Percentiles rank a stretch among this genome's conserved stretches.
phyloP scores from a whole-genome alignment of 129 eudicot genomes.

The Apium graveolens region DNA sequence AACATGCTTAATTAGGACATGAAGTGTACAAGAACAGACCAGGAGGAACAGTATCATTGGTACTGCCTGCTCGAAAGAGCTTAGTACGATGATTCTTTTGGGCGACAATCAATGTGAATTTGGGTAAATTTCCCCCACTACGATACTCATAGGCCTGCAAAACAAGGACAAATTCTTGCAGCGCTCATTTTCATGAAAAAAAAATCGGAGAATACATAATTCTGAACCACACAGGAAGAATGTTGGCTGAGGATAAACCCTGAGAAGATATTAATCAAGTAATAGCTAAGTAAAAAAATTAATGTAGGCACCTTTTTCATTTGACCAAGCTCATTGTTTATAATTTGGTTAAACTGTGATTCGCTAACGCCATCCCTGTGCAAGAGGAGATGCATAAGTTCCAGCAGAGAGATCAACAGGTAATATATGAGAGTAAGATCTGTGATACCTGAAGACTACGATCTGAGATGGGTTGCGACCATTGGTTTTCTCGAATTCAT shows the following conservation, averaged over 20 bases:
- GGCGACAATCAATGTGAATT: constrained; percentile 63
- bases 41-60: constrained; percentile 62
- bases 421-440: not conserved
- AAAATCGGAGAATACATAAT: not conserved
- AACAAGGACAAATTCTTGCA: too few species aligned
- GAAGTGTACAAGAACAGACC: constrained; percentile 25
- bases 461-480: constrained; percentile 71
- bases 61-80: constrained; percentile 39
- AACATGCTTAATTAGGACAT: not conserved
- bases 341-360: constrained; percentile 77
- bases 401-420: not conserved
- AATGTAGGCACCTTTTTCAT: constrained; percentile 59
- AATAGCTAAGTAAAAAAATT: not conserved
- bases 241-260: not conserved
- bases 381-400: not conserved
- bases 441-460: constrained; percentile 67
- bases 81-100: constrained; percentile 86
- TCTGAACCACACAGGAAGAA: not conserved
- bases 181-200: too few species aligned
- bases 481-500: constrained; percentile 66
- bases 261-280: not conserved
- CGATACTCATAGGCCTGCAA: constrained; percentile 37
- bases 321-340: constrained; percentile 75
- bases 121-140: constrained; percentile 40
- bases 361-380: constrained; percentile 93